phyloP scores from a whole-genome alignment of 2,329 filamentous ascomycete species.

The Scytalidium lignicola region DNA sequence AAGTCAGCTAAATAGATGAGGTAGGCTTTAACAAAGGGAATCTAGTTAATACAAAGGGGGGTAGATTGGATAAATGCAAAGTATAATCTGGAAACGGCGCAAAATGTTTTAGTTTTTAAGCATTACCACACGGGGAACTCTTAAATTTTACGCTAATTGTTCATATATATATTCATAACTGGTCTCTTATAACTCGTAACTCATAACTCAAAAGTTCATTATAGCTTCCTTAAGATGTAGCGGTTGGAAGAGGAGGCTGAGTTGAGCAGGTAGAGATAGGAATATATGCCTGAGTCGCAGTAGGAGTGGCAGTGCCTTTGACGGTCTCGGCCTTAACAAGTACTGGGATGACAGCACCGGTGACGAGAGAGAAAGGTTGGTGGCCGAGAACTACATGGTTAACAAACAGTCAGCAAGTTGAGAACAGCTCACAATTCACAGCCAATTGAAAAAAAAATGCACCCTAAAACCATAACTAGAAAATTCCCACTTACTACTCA shows the following conservation, averaged over 20 bases:
- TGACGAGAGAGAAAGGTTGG: conserved; percentile 52
- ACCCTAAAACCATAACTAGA: too few relatives aligned
- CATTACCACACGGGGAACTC: too few relatives aligned
- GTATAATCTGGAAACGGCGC: too few relatives aligned
- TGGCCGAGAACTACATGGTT: conserved; percentile 46
- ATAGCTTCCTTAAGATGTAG: conserved; percentile 1
- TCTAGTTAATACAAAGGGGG: too few relatives aligned
- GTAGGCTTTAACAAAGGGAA: too few relatives aligned
- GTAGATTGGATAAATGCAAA: too few relatives aligned
- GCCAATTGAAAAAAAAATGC: neutral
- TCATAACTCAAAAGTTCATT: neutral
- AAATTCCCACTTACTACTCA: conserved; percentile 28
- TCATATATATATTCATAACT: too few relatives aligned
- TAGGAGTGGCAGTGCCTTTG: conserved; percentile 7
- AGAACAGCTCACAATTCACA: neutral
- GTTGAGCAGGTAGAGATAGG: conserved; percentile 14
- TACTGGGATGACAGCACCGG: conserved; percentile 63
- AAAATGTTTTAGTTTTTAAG: too few relatives aligned
- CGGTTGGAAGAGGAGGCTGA: conserved; percentile 4
- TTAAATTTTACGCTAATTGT: too few relatives aligned
- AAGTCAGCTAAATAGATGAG: too few relatives aligned
- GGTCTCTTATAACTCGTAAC: neutral
- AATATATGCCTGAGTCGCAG: conserved; percentile 13
- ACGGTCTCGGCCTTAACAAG: conserved; percentile 54
- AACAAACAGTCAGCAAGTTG: neutral